Evolutionary conservation across 768 basidiomycete genomes (phyloP).

Genomic region (Cubamyces lactineus): DNA sequence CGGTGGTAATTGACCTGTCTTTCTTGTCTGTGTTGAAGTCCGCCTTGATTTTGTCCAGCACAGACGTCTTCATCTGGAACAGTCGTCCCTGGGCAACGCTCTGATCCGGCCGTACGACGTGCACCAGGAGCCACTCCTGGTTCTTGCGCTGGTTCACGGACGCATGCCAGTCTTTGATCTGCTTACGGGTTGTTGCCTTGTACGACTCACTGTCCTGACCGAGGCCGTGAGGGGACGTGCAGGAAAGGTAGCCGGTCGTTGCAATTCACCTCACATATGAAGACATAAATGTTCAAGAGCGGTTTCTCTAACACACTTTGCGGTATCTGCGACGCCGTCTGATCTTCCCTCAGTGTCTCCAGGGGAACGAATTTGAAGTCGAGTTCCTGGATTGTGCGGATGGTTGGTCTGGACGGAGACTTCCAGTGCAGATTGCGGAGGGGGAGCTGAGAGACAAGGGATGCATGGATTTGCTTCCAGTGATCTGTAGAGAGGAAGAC

Average conservation of each 20-base stretch:
- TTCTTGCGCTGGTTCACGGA: conserved; percentile 67
- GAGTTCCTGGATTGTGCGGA: conserved; percentile 91
- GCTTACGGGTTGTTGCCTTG: conserved; percentile 73
- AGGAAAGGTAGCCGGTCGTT: not conserved
- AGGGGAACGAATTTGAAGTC: conserved; percentile 72
- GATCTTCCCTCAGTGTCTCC: conserved; percentile 71
- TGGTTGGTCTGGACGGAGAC: conserved; percentile 63
- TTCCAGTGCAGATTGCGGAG: conserved; percentile 95
- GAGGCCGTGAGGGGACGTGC: conserved; percentile 5
- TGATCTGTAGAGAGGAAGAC: conserved; percentile 68
- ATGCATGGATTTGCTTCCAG: conserved; percentile 70
- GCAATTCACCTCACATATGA: conserved; percentile 80
- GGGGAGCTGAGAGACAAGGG: conserved; percentile 75
- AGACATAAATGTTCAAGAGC: conserved; percentile 82
- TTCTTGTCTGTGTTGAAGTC: conserved; percentile 92
- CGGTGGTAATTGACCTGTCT: conserved; percentile 60
- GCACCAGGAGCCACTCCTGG: conserved; percentile 93
- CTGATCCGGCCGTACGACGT: conserved; percentile 77
- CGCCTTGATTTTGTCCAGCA: conserved; percentile 86
- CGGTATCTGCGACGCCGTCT: conserved; percentile 68
- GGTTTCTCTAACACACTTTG: conserved; percentile 84
- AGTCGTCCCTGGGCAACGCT: conserved; percentile 62
- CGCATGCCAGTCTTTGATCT: conserved; percentile 92
- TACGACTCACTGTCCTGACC: conserved; percentile 72
- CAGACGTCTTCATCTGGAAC: conserved; percentile 83